Percentiles rank a stretch among this genome's conserved stretches.
Evolutionary conservation across 495 filamentous ascomycete genomes (phyloP).

Genomic region (Penicillium parvum): DNA sequence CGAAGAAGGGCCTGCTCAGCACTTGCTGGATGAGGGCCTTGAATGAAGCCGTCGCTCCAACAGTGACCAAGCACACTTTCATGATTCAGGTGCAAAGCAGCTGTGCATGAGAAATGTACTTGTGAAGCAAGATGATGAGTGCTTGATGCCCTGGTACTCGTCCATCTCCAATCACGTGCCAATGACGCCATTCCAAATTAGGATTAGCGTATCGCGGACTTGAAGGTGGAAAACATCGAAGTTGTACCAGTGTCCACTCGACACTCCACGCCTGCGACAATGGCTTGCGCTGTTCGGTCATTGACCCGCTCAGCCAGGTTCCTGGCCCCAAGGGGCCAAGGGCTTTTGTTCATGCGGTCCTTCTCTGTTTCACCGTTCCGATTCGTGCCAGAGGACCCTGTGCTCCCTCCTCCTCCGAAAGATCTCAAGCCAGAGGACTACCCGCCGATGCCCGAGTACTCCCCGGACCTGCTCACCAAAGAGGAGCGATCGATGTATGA

Average conservation of each 20-base stretch:
- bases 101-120: background rate
- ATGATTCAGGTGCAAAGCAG: conserved; percentile 2
- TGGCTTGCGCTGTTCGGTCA: conserved; percentile 40
- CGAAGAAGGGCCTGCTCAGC: conserved; percentile 57
- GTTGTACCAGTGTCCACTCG: conserved; percentile 2
- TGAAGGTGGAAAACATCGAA: conserved; percentile 21
- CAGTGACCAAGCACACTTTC: conserved; percentile 73
- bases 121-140: conserved; percentile 1
- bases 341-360: conserved; percentile 24
- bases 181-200: background rate
- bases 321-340: conserved; percentile 28
- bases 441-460: conserved; percentile 35
- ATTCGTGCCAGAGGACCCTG: conserved; percentile 37
- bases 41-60: conserved; percentile 89
- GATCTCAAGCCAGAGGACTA: conserved; percentile 31
- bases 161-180: background rate
- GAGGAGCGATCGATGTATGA: conserved; percentile 47
- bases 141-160: no score
- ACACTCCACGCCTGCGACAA: conserved; percentile 22
- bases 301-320: conserved; percentile 34
- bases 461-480: conserved; percentile 33
- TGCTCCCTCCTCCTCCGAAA: conserved; percentile 28
- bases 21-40: conserved; percentile 60
- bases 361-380: conserved; percentile 39
- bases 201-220: conserved; percentile 18